phyloP scores from a whole-genome alignment of 768 basidiomycete species.

The Suillus discolor region DNA sequence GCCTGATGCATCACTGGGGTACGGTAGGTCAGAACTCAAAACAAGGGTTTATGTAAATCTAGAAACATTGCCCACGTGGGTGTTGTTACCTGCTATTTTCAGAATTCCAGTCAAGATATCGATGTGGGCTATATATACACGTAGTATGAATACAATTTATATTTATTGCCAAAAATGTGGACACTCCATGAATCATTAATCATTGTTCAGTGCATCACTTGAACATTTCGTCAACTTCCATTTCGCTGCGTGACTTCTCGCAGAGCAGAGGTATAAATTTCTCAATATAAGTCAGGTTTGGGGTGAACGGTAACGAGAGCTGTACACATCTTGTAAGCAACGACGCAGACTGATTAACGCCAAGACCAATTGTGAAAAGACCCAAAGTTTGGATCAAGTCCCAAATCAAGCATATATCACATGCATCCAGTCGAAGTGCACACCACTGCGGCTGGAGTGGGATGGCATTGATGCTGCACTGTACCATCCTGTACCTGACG shows the following conservation, averaged over 20 bases:
- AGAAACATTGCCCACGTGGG: too few species aligned
- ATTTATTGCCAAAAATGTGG: not conserved
- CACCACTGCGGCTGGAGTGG: conserved; percentile 74
- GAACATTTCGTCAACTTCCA: too few species aligned
- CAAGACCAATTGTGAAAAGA: not conserved
- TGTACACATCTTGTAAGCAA: not conserved
- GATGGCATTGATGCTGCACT: conserved; percentile 61
- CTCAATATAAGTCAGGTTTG: not conserved
- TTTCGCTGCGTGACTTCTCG: too few species aligned
- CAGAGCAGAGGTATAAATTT: too few species aligned
- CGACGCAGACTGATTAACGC: not conserved
- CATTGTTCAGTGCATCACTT: not conserved
- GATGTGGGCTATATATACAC: not conserved
- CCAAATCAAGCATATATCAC: conserved; percentile 40
- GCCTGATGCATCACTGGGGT: not conserved
- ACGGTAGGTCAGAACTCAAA: too few species aligned
- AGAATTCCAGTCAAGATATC: too few species aligned
- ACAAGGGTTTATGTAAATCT: too few species aligned
- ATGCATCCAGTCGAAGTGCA: conserved; percentile 60
- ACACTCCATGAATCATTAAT: not conserved
- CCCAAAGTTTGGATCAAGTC: not conserved
- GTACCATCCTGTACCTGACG: conserved; percentile 58
- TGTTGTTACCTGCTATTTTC: not conserved
- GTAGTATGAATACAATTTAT: not conserved
- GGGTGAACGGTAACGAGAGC: not conserved